Conservation (phyloP, 139 green algal genomes). For the Picochlorum sp. region DNA sequence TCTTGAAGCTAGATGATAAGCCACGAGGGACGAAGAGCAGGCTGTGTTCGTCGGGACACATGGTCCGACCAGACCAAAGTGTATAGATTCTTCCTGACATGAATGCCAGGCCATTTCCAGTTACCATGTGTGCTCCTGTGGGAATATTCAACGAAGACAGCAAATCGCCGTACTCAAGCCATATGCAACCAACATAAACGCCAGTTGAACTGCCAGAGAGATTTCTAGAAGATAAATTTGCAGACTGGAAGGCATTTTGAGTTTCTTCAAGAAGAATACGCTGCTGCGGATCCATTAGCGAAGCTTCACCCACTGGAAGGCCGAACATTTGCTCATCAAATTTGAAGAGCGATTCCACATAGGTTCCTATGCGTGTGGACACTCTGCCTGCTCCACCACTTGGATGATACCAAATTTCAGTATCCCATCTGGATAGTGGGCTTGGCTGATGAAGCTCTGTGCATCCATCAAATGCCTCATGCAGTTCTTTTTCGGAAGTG, state of each 20-base stretch:
- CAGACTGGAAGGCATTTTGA: constrained; percentile 9
- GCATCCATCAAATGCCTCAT: constrained; percentile 13
- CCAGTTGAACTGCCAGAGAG: constrained; percentile 37
- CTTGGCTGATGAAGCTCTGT: constrained; percentile 52
- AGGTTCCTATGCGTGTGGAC: constrained; percentile 52
- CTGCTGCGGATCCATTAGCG: constrained; percentile 72
- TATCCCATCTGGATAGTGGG: constrained; percentile 54
- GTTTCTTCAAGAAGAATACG: constrained; percentile 61
- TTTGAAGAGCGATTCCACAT: constrained; percentile 39
- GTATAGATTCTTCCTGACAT: constrained; percentile 74
- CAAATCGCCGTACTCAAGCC: constrained; percentile 58
- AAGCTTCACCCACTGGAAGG: constrained; percentile 44
- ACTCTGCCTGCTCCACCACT: constrained; percentile 16
- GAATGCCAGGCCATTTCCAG: constrained; percentile 60
- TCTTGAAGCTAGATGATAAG: constrained; percentile 53
- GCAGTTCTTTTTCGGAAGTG: constrained; percentile 22
- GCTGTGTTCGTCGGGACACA: constrained; percentile 78
- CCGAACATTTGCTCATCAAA: constrained; percentile 66
- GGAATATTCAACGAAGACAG: constrained; percentile 33
- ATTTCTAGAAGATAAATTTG: background rate
- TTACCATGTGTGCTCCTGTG: constrained; percentile 55
- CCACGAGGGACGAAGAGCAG: constrained; percentile 75
- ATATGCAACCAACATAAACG: constrained; percentile 70
- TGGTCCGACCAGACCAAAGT: constrained; percentile 64
- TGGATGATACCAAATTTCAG: constrained; percentile 39